phyloP scores from a whole-genome alignment of 495 filamentous ascomycete species.

The Lophiotrema nucula region DNA sequence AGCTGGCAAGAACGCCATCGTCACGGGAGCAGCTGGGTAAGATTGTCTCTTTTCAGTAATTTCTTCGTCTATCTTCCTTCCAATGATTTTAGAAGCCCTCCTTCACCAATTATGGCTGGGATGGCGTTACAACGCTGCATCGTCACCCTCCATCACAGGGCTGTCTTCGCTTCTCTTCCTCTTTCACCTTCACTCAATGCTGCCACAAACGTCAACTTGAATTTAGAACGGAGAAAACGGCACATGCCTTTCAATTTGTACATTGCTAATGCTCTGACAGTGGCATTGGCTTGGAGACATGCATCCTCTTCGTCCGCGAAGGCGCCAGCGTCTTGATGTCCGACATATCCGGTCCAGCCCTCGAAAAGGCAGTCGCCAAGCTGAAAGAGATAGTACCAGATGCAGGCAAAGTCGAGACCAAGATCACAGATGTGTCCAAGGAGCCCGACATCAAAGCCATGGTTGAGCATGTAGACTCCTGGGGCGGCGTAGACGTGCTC shows the following conservation, averaged over 20 bases:
- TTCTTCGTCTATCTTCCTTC: too few species aligned
- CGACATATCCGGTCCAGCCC: slow-evolving; percentile 72
- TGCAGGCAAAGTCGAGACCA: slow-evolving; percentile 59
- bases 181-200: too few species aligned
- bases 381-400: slow-evolving; percentile 68
- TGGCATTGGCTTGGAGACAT: slow-evolving; percentile 93
- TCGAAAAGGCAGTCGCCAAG: slow-evolving; percentile 67
- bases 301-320: slow-evolving; percentile 86
- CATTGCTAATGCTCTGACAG: slow-evolving; percentile 44
- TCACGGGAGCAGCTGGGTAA: slow-evolving; percentile 91
- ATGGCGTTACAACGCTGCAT: too few species aligned
- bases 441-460: slow-evolving; percentile 70
- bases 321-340: slow-evolving; percentile 84
- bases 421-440: slow-evolving; percentile 64
- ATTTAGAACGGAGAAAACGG: background rate
- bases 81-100: too few species aligned
- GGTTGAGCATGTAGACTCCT: slow-evolving; percentile 70
- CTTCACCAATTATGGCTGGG: too few species aligned
- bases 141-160: background rate
- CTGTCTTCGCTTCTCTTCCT: slow-evolving; percentile 3
- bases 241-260: background rate
- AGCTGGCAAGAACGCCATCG: slow-evolving; percentile 86
- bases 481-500: slow-evolving; percentile 92
- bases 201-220: background rate
- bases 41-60: slow-evolving; percentile 34